A percentile compares a stretch with the other conserved stretches of the same genome.
Evolutionary conservation across 306 rosid genomes (phyloP).

Genomic region (Calophaca sinica): DNA sequence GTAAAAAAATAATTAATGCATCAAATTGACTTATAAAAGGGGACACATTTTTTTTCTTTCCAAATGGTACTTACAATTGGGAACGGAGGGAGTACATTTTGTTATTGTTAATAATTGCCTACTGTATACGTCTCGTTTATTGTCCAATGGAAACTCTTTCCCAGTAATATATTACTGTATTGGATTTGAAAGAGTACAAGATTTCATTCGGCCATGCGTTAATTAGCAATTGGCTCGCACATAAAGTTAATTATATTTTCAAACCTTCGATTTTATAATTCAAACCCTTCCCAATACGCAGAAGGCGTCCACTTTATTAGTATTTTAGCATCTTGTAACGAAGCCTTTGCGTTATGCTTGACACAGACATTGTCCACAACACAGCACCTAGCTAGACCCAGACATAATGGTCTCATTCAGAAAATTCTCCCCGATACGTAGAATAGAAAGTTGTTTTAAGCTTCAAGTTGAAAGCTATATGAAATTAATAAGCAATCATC

Average conservation of each 20-base stretch:
- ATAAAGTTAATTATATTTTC: neutral
- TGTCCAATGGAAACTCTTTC: neutral
- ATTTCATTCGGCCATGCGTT: neutral
- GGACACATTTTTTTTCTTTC: too few species aligned
- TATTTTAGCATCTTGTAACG: neutral
- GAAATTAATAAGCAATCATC: neutral
- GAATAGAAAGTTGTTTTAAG: neutral
- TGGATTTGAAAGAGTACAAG: neutral
- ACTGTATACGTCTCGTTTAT: neutral
- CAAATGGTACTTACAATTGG: too few species aligned
- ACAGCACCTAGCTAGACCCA: neutral
- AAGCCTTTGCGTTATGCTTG: neutral
- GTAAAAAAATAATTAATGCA: too few species aligned
- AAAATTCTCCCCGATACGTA: neutral
- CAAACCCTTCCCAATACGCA: neutral
- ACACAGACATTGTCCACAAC: conserved; percentile 17
- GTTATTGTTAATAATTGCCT: too few species aligned
- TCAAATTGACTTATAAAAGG: too few species aligned
- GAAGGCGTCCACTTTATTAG: neutral
- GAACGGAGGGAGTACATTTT: too few species aligned
- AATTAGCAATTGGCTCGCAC: conserved; percentile 5
- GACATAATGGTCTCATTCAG: neutral
- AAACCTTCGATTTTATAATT: neutral
- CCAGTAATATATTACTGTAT: neutral
- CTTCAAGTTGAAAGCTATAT: neutral